These are phyloP conservation scores for Zygoascus flipseniorum DNA, from an alignment of 805 yeast genomes.

Conservation along the genomic window DNA sequence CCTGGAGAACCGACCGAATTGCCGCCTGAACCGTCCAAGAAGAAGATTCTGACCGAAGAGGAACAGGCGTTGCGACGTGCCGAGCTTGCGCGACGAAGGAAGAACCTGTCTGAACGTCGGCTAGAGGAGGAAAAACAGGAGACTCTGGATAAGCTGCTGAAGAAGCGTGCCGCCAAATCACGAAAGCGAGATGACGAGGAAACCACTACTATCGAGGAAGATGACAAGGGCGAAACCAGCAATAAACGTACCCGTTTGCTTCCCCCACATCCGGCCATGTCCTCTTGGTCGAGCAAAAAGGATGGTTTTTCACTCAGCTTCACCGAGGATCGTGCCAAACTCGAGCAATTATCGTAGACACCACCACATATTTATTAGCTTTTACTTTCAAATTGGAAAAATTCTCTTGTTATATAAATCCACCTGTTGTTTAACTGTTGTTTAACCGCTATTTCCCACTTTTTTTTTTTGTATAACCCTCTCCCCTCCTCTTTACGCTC, in stretches of 20 bases:
- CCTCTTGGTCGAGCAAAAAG: slow-evolving; percentile 20
- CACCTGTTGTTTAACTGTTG: too few species aligned
- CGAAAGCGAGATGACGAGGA: slow-evolving; percentile 15
- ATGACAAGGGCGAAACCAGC: slow-evolving; percentile 3
- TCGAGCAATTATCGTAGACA: background rate
- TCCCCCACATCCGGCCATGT: slow-evolving; percentile 26
- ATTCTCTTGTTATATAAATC: too few species aligned
- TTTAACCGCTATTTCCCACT: too few species aligned
- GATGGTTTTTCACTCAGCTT: slow-evolving; percentile 16
- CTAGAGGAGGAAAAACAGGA: slow-evolving; percentile 90
- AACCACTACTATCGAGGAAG: slow-evolving; percentile 13
- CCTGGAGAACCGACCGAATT: slow-evolving; percentile 23
- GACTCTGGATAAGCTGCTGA: slow-evolving; percentile 75
- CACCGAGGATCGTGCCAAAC: slow-evolving; percentile 14
- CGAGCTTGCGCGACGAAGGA: slow-evolving; percentile 82
- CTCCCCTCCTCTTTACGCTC: too few species aligned
- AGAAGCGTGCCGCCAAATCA: slow-evolving; percentile 60
- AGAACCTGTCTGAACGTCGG: slow-evolving; percentile 71
- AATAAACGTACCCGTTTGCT: slow-evolving; percentile 15
- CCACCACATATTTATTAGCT: background rate
- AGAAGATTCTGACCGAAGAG: slow-evolving; percentile 68
- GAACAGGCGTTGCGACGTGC: slow-evolving; percentile 74
- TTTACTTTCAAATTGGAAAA: too few species aligned
- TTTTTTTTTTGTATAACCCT: too few species aligned
- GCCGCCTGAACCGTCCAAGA: slow-evolving; percentile 26